phyloP scores from a whole-genome alignment of 345 rosid species.

The Citrus unshiu region DNA sequence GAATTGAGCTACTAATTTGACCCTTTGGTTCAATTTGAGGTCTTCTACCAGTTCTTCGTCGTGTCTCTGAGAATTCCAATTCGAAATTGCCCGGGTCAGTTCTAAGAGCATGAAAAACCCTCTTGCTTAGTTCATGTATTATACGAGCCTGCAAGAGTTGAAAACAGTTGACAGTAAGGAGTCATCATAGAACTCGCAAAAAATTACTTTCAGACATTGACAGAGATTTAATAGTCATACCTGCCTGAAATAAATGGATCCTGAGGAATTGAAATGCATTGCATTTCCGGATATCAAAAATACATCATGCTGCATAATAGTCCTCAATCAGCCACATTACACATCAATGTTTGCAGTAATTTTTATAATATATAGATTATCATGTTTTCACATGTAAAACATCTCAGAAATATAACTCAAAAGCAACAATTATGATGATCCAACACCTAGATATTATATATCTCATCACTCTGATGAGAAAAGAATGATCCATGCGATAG shows the following conservation, averaged over 20 bases:
- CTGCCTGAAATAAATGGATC: constrained; percentile 57
- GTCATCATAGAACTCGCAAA: background rate
- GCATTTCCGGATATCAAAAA: constrained; percentile 56
- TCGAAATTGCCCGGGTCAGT: constrained; percentile 46
- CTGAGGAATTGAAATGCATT: constrained; percentile 57
- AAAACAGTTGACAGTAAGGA: constrained; percentile 7
- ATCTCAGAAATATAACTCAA: background rate
- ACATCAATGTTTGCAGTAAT: background rate
- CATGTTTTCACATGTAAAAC: background rate
- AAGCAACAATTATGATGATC: background rate
- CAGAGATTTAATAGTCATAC: constrained; percentile 25
- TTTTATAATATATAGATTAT: background rate
- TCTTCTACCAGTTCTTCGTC: constrained; percentile 36
- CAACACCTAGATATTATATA: background rate
- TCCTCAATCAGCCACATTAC: constrained; percentile 8
- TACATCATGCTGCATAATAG: constrained; percentile 45
- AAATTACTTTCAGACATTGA: background rate
- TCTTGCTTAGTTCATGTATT: constrained; percentile 51
- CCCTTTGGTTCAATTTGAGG: constrained; percentile 19
- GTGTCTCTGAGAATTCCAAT: constrained; percentile 37
- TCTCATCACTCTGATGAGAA: background rate
- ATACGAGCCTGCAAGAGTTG: constrained; percentile 50
- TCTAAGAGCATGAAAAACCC: constrained; percentile 48
- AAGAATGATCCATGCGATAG: background rate
- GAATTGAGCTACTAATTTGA: constrained; percentile 19